Evolutionary conservation across 2,329 filamentous ascomycete species (phyloP).

Genomic region (Didymella sp.): DNA sequence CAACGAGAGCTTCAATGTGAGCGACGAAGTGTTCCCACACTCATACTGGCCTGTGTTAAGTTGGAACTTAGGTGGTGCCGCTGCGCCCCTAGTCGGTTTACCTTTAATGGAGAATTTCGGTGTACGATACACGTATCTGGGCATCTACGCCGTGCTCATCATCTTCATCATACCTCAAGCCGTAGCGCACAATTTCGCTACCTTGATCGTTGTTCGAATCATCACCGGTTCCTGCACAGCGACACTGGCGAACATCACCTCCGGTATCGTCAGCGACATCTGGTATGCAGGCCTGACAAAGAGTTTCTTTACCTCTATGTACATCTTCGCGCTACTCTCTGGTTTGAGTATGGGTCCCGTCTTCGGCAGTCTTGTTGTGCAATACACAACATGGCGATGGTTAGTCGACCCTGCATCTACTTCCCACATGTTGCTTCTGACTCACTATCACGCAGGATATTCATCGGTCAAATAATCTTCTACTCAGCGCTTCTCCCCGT

Average conservation of each 20-base stretch:
- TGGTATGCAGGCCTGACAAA: conserved; percentile 50
- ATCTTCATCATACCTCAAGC: conserved; percentile 54
- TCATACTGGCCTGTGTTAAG: conserved; percentile 52
- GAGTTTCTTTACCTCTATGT: conserved; percentile 54
- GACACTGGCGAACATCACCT: conserved; percentile 52
- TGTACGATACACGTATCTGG: conserved; percentile 54
- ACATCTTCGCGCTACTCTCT: conserved; percentile 53
- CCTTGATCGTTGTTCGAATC: conserved; percentile 54
- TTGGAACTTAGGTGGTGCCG: conserved; percentile 54
- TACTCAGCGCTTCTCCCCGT: conserved; percentile 54
- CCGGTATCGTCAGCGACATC: conserved; percentile 46
- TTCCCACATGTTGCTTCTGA: conserved; percentile 1
- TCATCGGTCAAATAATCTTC: conserved; percentile 55
- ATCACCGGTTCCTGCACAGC: conserved; percentile 55
- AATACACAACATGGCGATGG: conserved; percentile 53
- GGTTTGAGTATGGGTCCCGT: conserved; percentile 56
- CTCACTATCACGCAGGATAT: conserved; percentile 48
- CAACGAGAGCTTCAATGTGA: conserved; percentile 50
- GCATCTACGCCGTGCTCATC: conserved; percentile 51
- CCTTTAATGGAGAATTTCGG: conserved; percentile 56
- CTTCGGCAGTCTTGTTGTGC: conserved; percentile 51
- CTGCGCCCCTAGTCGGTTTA: conserved; percentile 51
- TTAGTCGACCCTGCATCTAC: conserved; percentile 24
- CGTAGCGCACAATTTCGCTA: conserved; percentile 55
- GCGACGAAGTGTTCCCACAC: conserved; percentile 49